phyloP scores from a whole-genome alignment of 768 basidiomycete species.

The Terana coerulea region DNA sequence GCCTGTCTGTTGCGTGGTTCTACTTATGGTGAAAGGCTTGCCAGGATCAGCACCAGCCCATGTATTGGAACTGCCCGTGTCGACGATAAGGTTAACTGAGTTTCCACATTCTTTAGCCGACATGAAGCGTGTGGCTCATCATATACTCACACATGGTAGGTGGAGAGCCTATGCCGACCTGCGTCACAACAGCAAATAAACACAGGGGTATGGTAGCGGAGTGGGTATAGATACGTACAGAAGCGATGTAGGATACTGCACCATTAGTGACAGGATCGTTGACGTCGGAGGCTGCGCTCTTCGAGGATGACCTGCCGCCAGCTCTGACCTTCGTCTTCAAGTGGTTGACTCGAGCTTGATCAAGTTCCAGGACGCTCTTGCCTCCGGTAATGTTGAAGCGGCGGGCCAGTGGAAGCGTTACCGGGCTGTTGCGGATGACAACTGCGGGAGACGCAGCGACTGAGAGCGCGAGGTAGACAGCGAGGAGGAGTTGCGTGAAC shows the following conservation, averaged over 20 bases:
- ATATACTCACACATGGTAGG: neutral
- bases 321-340: neutral
- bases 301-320: neutral
- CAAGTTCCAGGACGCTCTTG: constrained; percentile 14
- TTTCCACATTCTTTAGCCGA: neutral
- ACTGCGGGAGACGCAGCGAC: constrained; percentile 21
- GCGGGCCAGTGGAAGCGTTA: constrained; percentile 19
- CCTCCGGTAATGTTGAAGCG: constrained; percentile 15
- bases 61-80: constrained; percentile 7
- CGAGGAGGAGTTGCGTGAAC: constrained; percentile 16
- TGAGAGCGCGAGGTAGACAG: constrained; percentile 18
- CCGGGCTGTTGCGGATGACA: constrained; percentile 17
- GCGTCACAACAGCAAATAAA: neutral
- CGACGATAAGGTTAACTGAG: neutral
- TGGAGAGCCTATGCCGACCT: neutral
- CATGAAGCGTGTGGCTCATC: neutral
- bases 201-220: neutral
- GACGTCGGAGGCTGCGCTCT: neutral
- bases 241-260: neutral
- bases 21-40: neutral
- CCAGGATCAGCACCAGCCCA: neutral
- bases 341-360: constrained; percentile 18
- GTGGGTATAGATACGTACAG: neutral
- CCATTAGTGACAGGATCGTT: constrained; percentile 3
- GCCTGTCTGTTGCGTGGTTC: neutral